phyloP scores from a whole-genome alignment of 148 eudicot species.

The Beta vulgaris region DNA sequence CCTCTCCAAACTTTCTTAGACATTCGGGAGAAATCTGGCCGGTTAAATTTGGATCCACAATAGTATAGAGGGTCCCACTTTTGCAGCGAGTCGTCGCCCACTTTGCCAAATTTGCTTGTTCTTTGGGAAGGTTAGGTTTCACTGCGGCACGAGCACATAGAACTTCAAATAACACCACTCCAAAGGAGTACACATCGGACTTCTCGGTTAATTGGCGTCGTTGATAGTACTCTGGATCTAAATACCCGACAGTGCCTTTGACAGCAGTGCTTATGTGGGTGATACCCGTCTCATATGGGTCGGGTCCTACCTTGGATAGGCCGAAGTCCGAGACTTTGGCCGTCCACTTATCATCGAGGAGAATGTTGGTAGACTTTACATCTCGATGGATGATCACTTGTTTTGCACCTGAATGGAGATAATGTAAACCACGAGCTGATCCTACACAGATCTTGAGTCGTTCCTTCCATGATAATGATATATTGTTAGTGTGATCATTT shows the following conservation, averaged over 20 bases:
- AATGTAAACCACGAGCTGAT: slow-evolving; percentile 28
- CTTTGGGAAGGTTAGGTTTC: slow-evolving; percentile 21
- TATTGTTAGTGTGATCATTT: not conserved
- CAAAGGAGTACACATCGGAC: slow-evolving; percentile 52
- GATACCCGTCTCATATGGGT: not conserved
- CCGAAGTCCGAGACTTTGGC: slow-evolving; percentile 34
- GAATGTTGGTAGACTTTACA: slow-evolving; percentile 27
- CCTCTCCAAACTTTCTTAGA: slow-evolving; percentile 38
- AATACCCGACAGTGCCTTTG: slow-evolving; percentile 49
- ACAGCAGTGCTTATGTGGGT: slow-evolving; percentile 42
- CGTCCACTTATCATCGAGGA: slow-evolving; percentile 23
- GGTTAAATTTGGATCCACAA: slow-evolving; percentile 38
- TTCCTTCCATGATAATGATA: slow-evolving; percentile 30
- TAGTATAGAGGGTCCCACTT: slow-evolving; percentile 32
- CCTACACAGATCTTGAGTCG: slow-evolving; percentile 28
- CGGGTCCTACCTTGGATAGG: not conserved
- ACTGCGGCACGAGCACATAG: slow-evolving; percentile 40
- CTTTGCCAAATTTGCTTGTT: slow-evolving; percentile 40
- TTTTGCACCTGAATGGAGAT: slow-evolving; percentile 22
- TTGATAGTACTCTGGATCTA: slow-evolving; percentile 47
- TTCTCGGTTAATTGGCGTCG: slow-evolving; percentile 40
- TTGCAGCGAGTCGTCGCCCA: slow-evolving; percentile 33
- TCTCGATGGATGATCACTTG: slow-evolving; percentile 27
- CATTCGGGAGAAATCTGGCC: slow-evolving; percentile 41
- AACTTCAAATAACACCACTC: slow-evolving; percentile 54